Conservation (phyloP, 768 basidiomycete genomes). For the Pisolithus sp. region DNA sequence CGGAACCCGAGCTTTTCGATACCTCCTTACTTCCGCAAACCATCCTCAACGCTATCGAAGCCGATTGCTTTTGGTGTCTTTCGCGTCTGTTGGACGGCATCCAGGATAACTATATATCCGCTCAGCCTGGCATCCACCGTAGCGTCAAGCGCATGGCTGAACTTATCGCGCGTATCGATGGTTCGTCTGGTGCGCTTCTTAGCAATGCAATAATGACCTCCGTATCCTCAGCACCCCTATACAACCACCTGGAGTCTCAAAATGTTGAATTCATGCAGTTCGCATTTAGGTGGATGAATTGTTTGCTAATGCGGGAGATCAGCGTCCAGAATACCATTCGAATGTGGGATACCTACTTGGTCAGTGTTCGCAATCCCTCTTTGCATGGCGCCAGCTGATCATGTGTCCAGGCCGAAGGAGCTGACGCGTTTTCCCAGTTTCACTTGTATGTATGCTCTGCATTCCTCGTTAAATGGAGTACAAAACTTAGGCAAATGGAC, state of each 20-base stretch:
- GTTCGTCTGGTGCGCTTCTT: conserved; percentile 34
- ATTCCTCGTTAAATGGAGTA: conserved; percentile 93
- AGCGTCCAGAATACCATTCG: conserved; percentile 94
- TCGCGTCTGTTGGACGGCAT: conserved; percentile 94
- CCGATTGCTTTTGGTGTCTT: conserved; percentile 98
- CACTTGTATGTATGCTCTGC: conserved; percentile 98
- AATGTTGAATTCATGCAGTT: conserved; percentile 99
- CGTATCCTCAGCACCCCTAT: conserved; percentile 61
- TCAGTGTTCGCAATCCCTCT: conserved; percentile 33
- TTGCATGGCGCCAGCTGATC: background rate
- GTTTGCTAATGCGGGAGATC: conserved; percentile 95
- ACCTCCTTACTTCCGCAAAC: conserved; percentile 62
- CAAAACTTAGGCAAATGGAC: conserved; percentile 91
- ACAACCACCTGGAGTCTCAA: conserved; percentile 78
- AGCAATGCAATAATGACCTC: background rate
- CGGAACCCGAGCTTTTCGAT: conserved; percentile 87
- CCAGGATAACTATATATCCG: conserved; percentile 96
- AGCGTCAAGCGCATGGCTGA: conserved; percentile 93
- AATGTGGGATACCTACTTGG: conserved; percentile 99
- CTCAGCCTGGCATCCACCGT: conserved; percentile 93
- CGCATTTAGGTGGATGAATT: conserved; percentile 99
- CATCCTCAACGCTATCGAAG: conserved; percentile 82
- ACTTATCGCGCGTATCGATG: conserved; percentile 84
- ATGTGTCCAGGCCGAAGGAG: conserved; percentile 75
- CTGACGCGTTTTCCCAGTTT: conserved; percentile 98